Base-by-base conservation (phyloP, 192 early-diverging fungal genomes). In the Coemansia sp. region DNA sequence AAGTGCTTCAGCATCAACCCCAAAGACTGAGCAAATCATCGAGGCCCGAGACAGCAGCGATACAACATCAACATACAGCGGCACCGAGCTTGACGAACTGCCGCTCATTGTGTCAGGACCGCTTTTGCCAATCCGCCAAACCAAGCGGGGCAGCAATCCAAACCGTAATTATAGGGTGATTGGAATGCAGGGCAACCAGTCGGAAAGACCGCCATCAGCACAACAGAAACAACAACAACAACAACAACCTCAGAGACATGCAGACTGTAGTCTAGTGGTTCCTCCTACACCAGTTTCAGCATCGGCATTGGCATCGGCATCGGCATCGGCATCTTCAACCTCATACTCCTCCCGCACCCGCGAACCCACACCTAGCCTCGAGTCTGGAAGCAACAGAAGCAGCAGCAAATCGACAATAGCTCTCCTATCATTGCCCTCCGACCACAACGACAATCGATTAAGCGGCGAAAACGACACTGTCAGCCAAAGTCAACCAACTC, bases 91-190 rank as follows among this genome's bases (percentile, higher is more conserved):
- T 32, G 80, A 77, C 64, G 80, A 77, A 59, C 26, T 57, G 16
- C 64, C 71, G 18, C 72, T 81, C 53, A 73, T 81, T 15, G 74
- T 76, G 32, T 73, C 79, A 18, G 72, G 80, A 11, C 80, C 80
- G 2, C 68, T 82, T 62, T 69, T 82, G 19, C 80, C 80, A 40
- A 82, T 82, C 38, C 71, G 80, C 58, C 75, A 76, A 39, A 45
- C 60, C 37, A 49, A 75, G 21, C 80, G 80, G 12, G 80, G 75
- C 43, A 16, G 39, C 7, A 73, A 77, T 49, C 65, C 65, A 15
- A 82, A 82, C 61, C 71, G 80, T 16, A 82, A 77, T 71, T 82
- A 74, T 50, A 69, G 75, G 42, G 56, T 82, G 16, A 59, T 82
- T 42, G 75, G 69, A 59, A 67, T 75, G 37, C 75, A 71, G 41